A percentile compares a stretch with the other conserved stretches of the same genome.
phyloP scores from a whole-genome alignment of 1,139 yeast genomes.

The Debaryomyces sp. region DNA sequence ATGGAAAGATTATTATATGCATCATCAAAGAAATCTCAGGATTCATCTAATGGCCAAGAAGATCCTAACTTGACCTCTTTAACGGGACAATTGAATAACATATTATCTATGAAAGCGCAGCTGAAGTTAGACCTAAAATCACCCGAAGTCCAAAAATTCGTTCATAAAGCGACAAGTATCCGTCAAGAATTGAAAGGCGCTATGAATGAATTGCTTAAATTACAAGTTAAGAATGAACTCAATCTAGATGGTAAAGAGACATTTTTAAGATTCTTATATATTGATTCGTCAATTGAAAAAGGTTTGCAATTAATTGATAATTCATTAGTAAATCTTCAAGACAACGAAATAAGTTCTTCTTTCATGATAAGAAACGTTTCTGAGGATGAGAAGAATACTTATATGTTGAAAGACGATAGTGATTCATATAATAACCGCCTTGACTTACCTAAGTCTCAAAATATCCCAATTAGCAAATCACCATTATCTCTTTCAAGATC shows the following conservation, averaged over 20 bases:
- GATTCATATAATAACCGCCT: constrained; percentile 1
- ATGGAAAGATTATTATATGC: constrained; percentile 52
- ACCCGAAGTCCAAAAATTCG: constrained; percentile 42
- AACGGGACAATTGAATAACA: constrained; percentile 40
- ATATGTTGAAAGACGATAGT: constrained; percentile 7
- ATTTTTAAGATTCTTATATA: constrained; percentile 62
- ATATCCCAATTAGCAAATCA: constrained; percentile 21
- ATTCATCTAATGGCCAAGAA: constrained; percentile 3
- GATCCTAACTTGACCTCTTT: constrained; percentile 23
- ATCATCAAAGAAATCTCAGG: constrained; percentile 14
- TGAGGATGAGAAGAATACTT: constrained; percentile 22
- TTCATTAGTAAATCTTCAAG: constrained; percentile 28
- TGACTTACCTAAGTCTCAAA: constrained; percentile 10
- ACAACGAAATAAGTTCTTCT: constrained; percentile 8
- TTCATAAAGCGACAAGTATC: constrained; percentile 44
- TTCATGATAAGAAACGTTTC: constrained; percentile 10
- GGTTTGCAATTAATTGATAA: constrained; percentile 57
- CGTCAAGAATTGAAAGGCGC: constrained; percentile 53
- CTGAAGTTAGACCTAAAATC: constrained; percentile 29
- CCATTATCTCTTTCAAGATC: constrained; percentile 37
- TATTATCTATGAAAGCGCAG: constrained; percentile 32
- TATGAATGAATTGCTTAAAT: constrained; percentile 56
- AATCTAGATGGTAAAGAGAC: constrained; percentile 74
- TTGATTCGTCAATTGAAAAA: constrained; percentile 70
- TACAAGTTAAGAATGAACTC: constrained; percentile 56